phyloP scores from a whole-genome alignment of 129 eudicot genomes.

The Helianthus tuberosus region DNA sequence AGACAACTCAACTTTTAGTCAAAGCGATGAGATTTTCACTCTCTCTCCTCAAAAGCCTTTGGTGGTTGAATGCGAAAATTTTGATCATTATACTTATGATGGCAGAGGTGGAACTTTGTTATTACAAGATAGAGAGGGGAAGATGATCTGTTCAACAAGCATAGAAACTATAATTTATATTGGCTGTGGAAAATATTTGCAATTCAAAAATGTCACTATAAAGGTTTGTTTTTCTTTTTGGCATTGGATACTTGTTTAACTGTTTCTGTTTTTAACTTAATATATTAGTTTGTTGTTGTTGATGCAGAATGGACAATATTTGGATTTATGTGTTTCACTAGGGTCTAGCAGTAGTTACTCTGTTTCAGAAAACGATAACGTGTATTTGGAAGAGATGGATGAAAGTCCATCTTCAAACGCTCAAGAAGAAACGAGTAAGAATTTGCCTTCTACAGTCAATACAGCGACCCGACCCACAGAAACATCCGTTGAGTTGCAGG shows the following conservation, averaged over 20 bases:
- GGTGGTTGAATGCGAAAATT: conserved; percentile 83
- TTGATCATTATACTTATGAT: conserved; percentile 77
- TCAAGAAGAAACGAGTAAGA: conserved; percentile 32
- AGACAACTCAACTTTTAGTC: conserved; percentile 54
- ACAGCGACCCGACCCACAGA: conserved; percentile 57
- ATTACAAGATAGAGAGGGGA: conserved; percentile 70
- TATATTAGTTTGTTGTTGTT: conserved; percentile 7
- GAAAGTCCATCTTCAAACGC: conserved; percentile 38
- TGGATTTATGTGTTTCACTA: conserved; percentile 75
- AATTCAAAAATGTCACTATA: conserved; percentile 74
- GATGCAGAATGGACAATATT: conserved; percentile 68
- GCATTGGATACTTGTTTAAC: conserved; percentile 17
- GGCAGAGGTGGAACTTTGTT: conserved; percentile 85
- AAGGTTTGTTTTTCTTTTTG: conserved; percentile 49
- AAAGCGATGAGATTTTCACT: conserved; percentile 59
- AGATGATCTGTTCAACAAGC: conserved; percentile 52
- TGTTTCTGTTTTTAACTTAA: neutral
- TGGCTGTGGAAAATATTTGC: conserved; percentile 77
- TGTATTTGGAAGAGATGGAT: conserved; percentile 53
- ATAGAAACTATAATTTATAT: conserved; percentile 66
- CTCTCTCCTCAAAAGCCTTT: conserved; percentile 88
- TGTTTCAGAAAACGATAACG: conserved; percentile 57
- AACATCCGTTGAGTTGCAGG: conserved; percentile 86
- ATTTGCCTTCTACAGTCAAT: conserved; percentile 42
- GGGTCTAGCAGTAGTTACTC: conserved; percentile 86